Base-by-base conservation (phyloP, 108 stramenopile species). In the Conticribra guillardii region DNA sequence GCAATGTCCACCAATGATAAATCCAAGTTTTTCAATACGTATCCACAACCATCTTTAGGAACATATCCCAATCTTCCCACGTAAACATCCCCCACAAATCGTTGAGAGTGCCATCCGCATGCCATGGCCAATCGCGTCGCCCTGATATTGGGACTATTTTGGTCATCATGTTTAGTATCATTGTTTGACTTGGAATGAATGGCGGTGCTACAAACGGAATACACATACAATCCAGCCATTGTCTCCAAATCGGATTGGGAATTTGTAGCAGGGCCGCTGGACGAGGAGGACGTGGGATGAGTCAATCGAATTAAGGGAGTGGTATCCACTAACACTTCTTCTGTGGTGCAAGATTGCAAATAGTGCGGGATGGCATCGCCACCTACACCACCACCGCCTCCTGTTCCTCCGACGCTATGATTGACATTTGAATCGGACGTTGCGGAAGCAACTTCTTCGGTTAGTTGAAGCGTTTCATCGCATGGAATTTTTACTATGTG, bases 51-150 rank as follows among this genome's bases (percentile, higher is more conserved):
- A 4, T 5, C 29, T 4, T 16, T 3, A 18, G 77, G 32, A 24
- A 31, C 1, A 54, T 73, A 73, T 15, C 71, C 81, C n/a, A 57
- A 51, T 18, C 86, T 80, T 0, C 82, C 82, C 31, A 95, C 28
- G 21, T 79, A 70, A 3, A 92, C 85, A 54, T 80, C 61, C 2
- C 87, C 89, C 18, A 19, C 23, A 57, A 95, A 89, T 27, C 89
- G 66, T 24, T 64, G 52, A 1, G 83, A 72, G 41, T 88, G 80
- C 15, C 84, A 54, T 19, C 94, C 94, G 56, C 89, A 90, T 9
- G 91, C 87, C 94, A 92, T 92, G 49, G 89, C 86, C 64, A 95
- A 76, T 32, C 87, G 54, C 1, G 91, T 92, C 2, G 91, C 94
- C 19, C 93, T 78, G 30, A 88, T 41, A 59, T 94, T 94, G 5